Evolutionary conservation across 495 filamentous ascomycete genomes (phyloP).

Genomic region (Letharia columbiana): DNA sequence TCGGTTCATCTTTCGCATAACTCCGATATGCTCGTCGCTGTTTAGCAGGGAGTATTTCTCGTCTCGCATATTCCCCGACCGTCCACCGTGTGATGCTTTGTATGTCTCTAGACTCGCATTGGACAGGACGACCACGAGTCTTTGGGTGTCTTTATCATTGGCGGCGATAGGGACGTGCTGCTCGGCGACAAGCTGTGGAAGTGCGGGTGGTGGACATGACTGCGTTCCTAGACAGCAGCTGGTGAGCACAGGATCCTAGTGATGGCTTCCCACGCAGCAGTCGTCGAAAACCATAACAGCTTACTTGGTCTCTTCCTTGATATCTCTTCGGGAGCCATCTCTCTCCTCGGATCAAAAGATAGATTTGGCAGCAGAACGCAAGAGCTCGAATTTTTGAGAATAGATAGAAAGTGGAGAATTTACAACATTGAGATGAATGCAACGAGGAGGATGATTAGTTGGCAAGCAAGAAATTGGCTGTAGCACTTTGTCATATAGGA

Average conservation of each 20-base stretch:
- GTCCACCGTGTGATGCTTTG: slow-evolving; percentile 68
- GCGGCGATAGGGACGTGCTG: slow-evolving; percentile 78
- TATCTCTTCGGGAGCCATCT: slow-evolving; percentile 36
- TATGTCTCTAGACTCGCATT: slow-evolving; percentile 97
- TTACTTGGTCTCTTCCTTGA: slow-evolving; percentile 45
- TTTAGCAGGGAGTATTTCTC: slow-evolving; percentile 96
- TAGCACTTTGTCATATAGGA: too few relatives aligned
- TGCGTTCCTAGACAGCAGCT: slow-evolving; percentile 56
- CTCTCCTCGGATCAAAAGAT: not conserved
- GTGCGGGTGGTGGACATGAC: slow-evolving; percentile 81
- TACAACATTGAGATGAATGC: not conserved
- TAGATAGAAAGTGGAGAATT: not conserved
- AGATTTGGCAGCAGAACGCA: not conserved
- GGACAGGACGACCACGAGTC: slow-evolving; percentile 90
- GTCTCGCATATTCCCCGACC: slow-evolving; percentile 59
- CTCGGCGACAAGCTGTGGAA: slow-evolving; percentile 86
- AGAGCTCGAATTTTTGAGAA: not conserved
- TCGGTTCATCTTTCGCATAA: slow-evolving; percentile 98
- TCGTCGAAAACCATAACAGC: slow-evolving; percentile 23
- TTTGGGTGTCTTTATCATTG: slow-evolving; percentile 78
- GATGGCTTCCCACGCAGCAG: slow-evolving; percentile 19
- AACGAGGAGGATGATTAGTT: not conserved
- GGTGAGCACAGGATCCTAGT: slow-evolving; percentile 10
- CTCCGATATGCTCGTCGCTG: slow-evolving; percentile 96
- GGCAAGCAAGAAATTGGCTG: too few relatives aligned